Base-by-base conservation (phyloP, 805 yeast genomes). In the Brettanomyces sp. region DNA sequence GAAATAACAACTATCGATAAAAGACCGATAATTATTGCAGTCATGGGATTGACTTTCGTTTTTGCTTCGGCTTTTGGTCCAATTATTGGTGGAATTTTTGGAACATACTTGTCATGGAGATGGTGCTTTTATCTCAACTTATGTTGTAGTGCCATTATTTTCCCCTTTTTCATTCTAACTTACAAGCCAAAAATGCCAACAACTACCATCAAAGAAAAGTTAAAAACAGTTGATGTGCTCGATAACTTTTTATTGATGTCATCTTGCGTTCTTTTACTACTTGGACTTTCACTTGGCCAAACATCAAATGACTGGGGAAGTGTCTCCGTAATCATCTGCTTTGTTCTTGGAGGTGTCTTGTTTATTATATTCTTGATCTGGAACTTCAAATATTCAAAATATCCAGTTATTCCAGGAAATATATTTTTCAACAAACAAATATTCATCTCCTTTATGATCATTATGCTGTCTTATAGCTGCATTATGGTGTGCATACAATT, bases 41-140 rank as follows among this genome's bases (percentile, higher is more conserved):
- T 68, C 3, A 58, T 72, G 14, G 73, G 72, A 1, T 60, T 69
- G 3, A 69, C 76, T 1, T 77, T 69, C 50, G 73, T 76, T 2
- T 63, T 75, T 3, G 73, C 82, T 0, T 68, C 76, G 4, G 80
- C 76, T 7, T 52, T 69, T 21, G 88, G 88, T 1, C 89, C 89
- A 0, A 65, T 80, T 39, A 57, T 82, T 14, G 87, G 87, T 14
- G 88, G 88, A 35, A 79, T 78, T 0, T 74, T 83, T 47, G 49
- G 53, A 22, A 47, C 45, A 21, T 70, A 82, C 3, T 64, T 76
- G 2, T 64, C 79, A 14, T 83, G 89, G 89, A 68, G 89, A 55
- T 82, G 89, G 87, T 78, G 86, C 54, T 84, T 82, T 57, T 84
- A 77, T 62, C 69, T 84, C 50, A 83, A 82, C 59, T 59, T 84